Evolutionary conservation across 208 protist genomes (phyloP), one percentile per base, ranked within the genome.

Genomic region (Leishmania turanica): DNA sequence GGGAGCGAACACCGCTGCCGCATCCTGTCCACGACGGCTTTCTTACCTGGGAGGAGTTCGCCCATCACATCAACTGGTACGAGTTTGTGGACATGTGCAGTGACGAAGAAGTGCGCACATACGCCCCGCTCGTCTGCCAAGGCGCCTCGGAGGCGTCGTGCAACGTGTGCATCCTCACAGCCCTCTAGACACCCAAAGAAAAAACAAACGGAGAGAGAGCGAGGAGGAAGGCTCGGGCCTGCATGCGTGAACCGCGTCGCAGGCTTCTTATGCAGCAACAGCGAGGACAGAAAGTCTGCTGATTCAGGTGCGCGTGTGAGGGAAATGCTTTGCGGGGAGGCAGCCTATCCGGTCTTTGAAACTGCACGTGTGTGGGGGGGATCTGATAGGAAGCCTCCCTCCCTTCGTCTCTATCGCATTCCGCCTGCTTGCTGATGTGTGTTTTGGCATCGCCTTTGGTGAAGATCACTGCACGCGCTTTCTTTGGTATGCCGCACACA

Each of bases 21-120:
- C 93, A 93, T 76, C 93, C 91, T 0, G 60, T 80, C 27, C 72
- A 66, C n/a, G 88, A 89, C 11, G 90, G 90, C 60, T 53, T 89
- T n/a, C 7, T 97, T 56, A 94, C 89, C 19, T 94, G 90, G 88
- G 79, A 84, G 7, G 92, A 97, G 83, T 93, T 91, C 47, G 77
- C 83, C 5, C 93, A 97, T 65, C 93, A 97, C 78, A 74, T 95
- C 15, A 87, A 89, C 49, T 97, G 93, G 92, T 84, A 81, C 42
- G 91, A 95, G 80, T 92, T 97, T 82, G 83, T 90, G 34, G 73
- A 84, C 34, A 89, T 90, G 82, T 95, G 91, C 78, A 89, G 85
- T 1, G 82, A 85, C 47, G 78, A 86, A 0, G 92, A 97, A 75
- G 80, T 97, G 15, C 75, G 77, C 73, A 42, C 66, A 37, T 90